Conservation (phyloP, 164 flowering plant species). For the Vitis rotundifolia region DNA sequence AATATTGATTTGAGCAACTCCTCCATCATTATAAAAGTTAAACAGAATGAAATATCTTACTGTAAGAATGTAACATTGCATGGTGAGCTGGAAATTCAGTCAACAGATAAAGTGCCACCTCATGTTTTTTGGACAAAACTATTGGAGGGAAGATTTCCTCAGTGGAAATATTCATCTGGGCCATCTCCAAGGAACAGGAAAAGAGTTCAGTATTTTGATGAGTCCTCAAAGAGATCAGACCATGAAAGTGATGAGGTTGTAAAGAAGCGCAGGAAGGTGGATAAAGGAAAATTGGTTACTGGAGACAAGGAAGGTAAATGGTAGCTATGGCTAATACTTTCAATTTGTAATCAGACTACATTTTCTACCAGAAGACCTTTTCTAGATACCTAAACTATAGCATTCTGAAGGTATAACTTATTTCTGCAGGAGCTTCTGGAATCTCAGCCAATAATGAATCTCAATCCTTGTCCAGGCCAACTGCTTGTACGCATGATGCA, state of each 20-base stretch:
- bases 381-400: background rate
- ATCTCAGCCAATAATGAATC: conserved; percentile 15
- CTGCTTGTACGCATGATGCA: conserved; percentile 7
- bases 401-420: background rate
- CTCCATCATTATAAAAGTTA: conserved; percentile 41
- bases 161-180: conserved; percentile 59
- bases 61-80: conserved; percentile 27
- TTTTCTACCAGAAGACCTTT: background rate
- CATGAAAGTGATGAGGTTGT: conserved; percentile 36
- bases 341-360: background rate
- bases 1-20: conserved; percentile 10
- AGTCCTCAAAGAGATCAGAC: conserved; percentile 15
- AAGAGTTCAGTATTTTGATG: conserved; percentile 49
- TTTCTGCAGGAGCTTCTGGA: conserved; percentile 21
- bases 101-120: conserved; percentile 41
- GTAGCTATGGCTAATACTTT: background rate
- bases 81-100: conserved; percentile 52
- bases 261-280: conserved; percentile 63
- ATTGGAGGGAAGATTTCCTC: conserved; percentile 55
- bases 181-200: conserved; percentile 57
- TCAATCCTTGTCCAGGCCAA: conserved; percentile 11
- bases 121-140: conserved; percentile 71
- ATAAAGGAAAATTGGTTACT: conserved; percentile 26
- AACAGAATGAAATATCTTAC: conserved; percentile 44
- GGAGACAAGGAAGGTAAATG: conserved; percentile 37